These are phyloP conservation scores for Trametes punicea DNA, from an alignment of 768 basidiomycete species.

Conservation along the genomic window DNA sequence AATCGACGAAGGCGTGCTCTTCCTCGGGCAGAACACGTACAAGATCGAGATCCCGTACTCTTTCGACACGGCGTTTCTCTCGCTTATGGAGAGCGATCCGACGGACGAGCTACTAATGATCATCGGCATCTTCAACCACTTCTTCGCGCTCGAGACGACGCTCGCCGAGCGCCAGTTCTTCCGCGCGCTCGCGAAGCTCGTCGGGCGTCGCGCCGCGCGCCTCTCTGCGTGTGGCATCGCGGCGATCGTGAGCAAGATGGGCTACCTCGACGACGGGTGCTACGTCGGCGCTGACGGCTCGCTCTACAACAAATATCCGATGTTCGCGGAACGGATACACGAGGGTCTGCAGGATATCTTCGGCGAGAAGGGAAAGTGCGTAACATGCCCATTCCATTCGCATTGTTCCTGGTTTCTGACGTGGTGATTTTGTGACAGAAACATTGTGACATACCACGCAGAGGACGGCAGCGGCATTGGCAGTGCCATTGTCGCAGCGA, in stretches of 20 bases:
- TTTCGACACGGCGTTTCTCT: constrained; percentile 96
- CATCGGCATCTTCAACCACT: constrained; percentile 96
- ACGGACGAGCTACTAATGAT: constrained; percentile 97
- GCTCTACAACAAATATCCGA: constrained; percentile 98
- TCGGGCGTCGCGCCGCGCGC: constrained; percentile 86
- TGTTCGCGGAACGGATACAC: constrained; percentile 90
- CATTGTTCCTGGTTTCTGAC: not conserved
- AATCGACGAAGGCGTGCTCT: constrained; percentile 94
- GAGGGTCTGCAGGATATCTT: constrained; percentile 93
- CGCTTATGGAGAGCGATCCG: constrained; percentile 94
- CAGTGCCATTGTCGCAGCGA: constrained; percentile 94
- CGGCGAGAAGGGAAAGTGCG: constrained; percentile 90
- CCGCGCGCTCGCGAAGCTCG: constrained; percentile 86
- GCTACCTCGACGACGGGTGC: constrained; percentile 88
- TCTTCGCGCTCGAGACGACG: constrained; percentile 95
- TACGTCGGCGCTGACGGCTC: constrained; percentile 89
- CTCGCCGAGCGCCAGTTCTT: constrained; percentile 97
- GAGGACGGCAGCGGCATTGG: constrained; percentile 95
- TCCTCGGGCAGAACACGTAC: constrained; percentile 98
- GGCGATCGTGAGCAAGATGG: constrained; percentile 93
- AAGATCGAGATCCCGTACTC: constrained; percentile 92
- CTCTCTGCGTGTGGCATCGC: constrained; percentile 95
- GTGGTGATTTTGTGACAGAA: constrained; percentile 43
- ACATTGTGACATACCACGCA: constrained; percentile 77
- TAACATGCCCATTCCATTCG: constrained; percentile 14